These are phyloP conservation scores for Collybia nuda DNA, from an alignment of 768 basidiomycete genomes.

Conservation along the genomic window DNA sequence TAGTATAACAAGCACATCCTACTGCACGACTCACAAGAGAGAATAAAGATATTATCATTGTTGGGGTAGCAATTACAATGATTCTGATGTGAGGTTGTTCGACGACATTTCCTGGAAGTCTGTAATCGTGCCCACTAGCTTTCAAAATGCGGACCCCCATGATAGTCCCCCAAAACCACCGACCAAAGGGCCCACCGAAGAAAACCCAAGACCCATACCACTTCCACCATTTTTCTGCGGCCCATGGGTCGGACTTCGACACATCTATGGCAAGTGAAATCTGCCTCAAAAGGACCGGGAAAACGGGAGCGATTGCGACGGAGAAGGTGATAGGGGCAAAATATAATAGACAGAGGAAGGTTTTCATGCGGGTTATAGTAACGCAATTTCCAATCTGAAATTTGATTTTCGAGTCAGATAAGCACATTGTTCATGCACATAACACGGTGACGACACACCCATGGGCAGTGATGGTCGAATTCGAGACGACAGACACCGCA, in stretches of 20 bases:
- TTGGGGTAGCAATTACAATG: slow-evolving; percentile 21
- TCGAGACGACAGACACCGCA: slow-evolving; percentile 43
- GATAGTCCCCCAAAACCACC: slow-evolving; percentile 36
- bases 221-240: slow-evolving; percentile 37
- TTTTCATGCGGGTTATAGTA: slow-evolving; percentile 34
- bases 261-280: slow-evolving; percentile 23
- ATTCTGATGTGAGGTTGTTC: slow-evolving; percentile 37
- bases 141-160: slow-evolving; percentile 33
- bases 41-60: slow-evolving; percentile 31
- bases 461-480: slow-evolving; percentile 49
- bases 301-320: slow-evolving; percentile 28
- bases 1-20: neutral
- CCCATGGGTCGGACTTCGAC: slow-evolving; percentile 29
- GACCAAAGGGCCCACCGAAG: slow-evolving; percentile 40
- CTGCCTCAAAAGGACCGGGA: slow-evolving; percentile 22
- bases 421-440: neutral
- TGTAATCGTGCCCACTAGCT: slow-evolving; percentile 5
- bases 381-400: slow-evolving; percentile 44
- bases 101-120: slow-evolving; percentile 25
- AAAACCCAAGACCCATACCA: slow-evolving; percentile 44
- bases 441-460: slow-evolving; percentile 26
- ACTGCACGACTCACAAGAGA: slow-evolving; percentile 26
- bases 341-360: slow-evolving; percentile 32
- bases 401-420: neutral
- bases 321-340: slow-evolving; percentile 28